Base-by-base conservation (phyloP, 306 rosid genomes). In the Fragaria ananassa region DNA sequence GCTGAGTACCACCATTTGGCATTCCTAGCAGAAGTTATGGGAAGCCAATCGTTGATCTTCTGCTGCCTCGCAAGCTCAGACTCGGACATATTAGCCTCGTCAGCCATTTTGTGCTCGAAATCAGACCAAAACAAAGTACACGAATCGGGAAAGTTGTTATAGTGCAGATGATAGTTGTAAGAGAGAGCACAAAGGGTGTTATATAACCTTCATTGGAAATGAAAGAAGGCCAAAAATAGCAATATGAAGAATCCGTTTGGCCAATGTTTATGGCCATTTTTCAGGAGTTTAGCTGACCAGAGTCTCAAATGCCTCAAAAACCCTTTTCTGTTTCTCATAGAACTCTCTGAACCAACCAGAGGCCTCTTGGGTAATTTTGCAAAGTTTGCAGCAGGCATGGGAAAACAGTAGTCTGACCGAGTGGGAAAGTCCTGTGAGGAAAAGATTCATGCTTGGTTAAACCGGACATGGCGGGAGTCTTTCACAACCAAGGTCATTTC, bases 1-100 rank as follows among this genome's bases (percentile, higher is more conserved):
- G 98, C 93, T 0, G 98, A 90, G 67, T 85, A 91, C 98, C 97
- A 90, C 98, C 98, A 93, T 84, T 93, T 93, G 5, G 94, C 98
- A 27, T 90, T 85, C 54, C 98, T 81, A 0, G 93, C 83, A 12
- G 94, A 87, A 18, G 98, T 90, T 53, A 93, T 73, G 0, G 98
- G 98, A 82, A 94, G 98, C 98, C 98, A 94, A 10, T 86, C 85
- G 0, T 91, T 85, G 11, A 93, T 80, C 15, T 58, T 69, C 57
- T 83, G 83, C 61, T 63, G 81, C 42, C 10, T 75, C 2, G 60
- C 68, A 44, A 14, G 47, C 4, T 13, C 64, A 4, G 34, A 70
- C 4, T 53, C 53, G 25, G 13, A 37, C 9, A 9, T n/a, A 44
- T 34, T 3, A 56, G 25, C 65, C 35, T 49, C 42, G 1, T 39